Conservation (phyloP, 352 stramenopile species). For the Globisporangium carolinianum region DNA sequence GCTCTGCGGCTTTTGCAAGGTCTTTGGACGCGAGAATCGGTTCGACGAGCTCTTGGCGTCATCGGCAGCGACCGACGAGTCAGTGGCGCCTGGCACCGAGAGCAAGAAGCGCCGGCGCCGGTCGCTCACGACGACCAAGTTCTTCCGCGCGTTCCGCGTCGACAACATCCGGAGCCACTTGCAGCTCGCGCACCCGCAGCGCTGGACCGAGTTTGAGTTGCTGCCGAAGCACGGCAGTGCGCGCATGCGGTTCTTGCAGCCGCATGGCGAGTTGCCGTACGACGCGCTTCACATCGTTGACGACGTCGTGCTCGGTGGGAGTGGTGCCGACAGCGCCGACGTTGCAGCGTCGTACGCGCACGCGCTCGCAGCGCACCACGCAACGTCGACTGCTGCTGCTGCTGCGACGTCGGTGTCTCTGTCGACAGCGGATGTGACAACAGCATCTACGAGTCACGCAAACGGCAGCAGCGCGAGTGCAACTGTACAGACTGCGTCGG, state of each 20-base stretch:
- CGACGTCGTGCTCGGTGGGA: conserved; percentile 57
- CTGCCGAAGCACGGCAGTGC: conserved; percentile 69
- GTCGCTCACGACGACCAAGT: conserved; percentile 82
- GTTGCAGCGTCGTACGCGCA: conserved; percentile 40
- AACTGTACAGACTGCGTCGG: too few species aligned
- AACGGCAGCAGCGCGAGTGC: too few species aligned
- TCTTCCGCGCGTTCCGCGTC: conserved; percentile 78
- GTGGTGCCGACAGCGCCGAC: conserved; percentile 44
- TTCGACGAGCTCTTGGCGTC: conserved; percentile 63
- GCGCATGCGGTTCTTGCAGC: conserved; percentile 49
- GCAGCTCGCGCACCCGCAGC: conserved; percentile 61
- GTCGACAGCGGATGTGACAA: too few species aligned
- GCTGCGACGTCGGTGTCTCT: too few species aligned
- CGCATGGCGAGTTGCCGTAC: conserved; percentile 61
- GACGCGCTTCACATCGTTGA: conserved; percentile 61
- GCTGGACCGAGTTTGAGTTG: conserved; percentile 74
- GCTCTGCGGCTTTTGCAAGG: conserved; percentile 82
- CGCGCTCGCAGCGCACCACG: conserved; percentile 24
- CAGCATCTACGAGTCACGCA: too few species aligned
- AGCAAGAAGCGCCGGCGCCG: conserved; percentile 69
- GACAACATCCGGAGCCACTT: conserved; percentile 86
- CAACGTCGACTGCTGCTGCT: neutral
- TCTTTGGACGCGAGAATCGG: conserved; percentile 70
- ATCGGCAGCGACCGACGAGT: conserved; percentile 8
- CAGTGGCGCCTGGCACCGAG: conserved; percentile 12